Evolutionary conservation across 441 rosid species (phyloP).

Genomic region (Omphalea diandra): DNA sequence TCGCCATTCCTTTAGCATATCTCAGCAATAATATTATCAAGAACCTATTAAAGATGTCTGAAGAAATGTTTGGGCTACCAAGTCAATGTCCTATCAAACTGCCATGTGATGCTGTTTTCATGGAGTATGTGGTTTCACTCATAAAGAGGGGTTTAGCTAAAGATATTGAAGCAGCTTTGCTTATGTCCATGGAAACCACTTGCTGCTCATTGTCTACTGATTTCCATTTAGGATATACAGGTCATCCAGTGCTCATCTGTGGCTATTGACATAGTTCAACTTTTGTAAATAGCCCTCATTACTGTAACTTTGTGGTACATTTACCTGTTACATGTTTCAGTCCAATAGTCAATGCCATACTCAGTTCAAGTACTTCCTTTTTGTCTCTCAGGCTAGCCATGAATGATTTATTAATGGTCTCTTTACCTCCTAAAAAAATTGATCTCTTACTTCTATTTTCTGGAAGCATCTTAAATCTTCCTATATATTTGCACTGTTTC

Average conservation of each 20-base stretch:
- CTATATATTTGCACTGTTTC: too few species aligned
- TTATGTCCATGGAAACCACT: background rate
- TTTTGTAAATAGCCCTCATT: background rate
- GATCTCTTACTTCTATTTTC: too few species aligned
- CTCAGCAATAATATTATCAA: slow-evolving; percentile 1
- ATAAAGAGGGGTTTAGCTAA: background rate
- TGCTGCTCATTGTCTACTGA: background rate
- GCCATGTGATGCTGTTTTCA: background rate
- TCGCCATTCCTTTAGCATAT: background rate
- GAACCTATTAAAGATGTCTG: slow-evolving; percentile 7
- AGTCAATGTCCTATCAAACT: slow-evolving; percentile 8
- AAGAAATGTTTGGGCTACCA: slow-evolving; percentile 12
- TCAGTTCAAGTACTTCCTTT: too few species aligned
- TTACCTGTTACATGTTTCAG: too few species aligned
- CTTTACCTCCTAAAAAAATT: too few species aligned
- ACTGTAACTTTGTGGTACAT: too few species aligned
- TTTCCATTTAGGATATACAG: background rate
- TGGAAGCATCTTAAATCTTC: too few species aligned
- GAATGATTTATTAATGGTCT: too few species aligned
- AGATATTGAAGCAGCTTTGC: background rate
- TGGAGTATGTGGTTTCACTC: background rate
- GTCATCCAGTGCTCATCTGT: background rate
- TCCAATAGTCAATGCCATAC: too few species aligned
- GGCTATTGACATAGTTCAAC: background rate
- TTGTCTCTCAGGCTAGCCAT: too few species aligned